Conservation (phyloP, 768 basidiomycete genomes). For the Russula emetica region DNA sequence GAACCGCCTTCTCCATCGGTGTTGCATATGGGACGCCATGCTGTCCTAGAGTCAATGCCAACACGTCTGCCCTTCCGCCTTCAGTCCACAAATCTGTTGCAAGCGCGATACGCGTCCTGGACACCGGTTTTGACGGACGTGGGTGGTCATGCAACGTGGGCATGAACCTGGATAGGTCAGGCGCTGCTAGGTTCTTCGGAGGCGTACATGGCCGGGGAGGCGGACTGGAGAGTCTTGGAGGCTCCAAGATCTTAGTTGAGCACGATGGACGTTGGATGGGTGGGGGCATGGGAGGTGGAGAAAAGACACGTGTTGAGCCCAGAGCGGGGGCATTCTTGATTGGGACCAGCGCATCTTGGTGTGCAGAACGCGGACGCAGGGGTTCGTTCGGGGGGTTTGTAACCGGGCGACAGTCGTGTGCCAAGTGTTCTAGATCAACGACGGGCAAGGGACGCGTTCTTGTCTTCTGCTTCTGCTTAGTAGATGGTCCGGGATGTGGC, state of each 20-base stretch:
- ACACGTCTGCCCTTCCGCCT: conserved; percentile 45
- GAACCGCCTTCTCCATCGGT: conserved; percentile 37
- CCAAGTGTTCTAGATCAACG: not conserved
- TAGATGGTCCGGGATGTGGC: not conserved
- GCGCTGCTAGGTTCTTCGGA: conserved; percentile 4
- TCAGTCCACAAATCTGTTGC: conserved; percentile 53
- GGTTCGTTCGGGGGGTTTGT: not conserved
- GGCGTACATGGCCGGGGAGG: conserved; percentile 19
- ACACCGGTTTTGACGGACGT: conserved; percentile 42
- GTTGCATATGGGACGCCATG: conserved; percentile 39
- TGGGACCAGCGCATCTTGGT: not conserved
- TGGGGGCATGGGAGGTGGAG: not conserved
- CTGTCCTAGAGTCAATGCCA: conserved; percentile 51
- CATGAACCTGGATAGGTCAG: conserved; percentile 5
- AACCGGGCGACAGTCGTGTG: not conserved
- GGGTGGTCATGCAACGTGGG: not conserved
- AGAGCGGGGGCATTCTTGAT: not conserved
- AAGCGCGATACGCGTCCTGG: conserved; percentile 48
- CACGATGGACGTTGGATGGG: not conserved
- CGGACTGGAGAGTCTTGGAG: not conserved
- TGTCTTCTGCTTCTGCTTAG: not conserved
- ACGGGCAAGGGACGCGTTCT: not conserved
- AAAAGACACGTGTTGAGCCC: not conserved
- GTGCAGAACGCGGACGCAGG: not conserved
- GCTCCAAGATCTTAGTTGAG: conserved; percentile 5